These are phyloP conservation scores for Porphyridium purpureum DNA, from an alignment of 23 red algal genomes.

Conservation along the genomic window DNA sequence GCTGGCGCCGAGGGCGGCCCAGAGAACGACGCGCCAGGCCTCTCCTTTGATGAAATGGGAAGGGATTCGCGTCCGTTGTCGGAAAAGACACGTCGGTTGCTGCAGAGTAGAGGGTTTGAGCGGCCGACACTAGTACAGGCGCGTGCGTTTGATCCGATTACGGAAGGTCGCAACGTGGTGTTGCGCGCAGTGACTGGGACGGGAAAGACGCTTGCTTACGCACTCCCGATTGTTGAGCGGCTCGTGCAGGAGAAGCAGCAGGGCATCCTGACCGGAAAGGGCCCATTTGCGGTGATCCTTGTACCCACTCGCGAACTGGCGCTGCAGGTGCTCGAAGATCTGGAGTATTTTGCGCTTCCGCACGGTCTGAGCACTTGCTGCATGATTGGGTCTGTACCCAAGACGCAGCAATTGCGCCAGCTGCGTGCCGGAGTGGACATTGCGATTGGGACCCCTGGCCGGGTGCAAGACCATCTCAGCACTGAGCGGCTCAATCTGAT, in stretches of 20 bases:
- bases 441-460: slow-evolving; percentile 51
- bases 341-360: slow-evolving; percentile 37
- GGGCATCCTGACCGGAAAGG: slow-evolving; percentile 15
- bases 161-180: no score
- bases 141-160: no score
- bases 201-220: slow-evolving; percentile 77
- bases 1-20: no score
- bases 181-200: no score
- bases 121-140: no score
- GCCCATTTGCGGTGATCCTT: slow-evolving; percentile 43
- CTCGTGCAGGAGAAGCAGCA: slow-evolving; percentile 16
- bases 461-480: slow-evolving; percentile 72
- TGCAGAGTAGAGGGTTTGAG: no score
- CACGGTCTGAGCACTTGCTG: slow-evolving; percentile 34
- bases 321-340: slow-evolving; percentile 53
- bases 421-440: slow-evolving; percentile 32
- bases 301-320: slow-evolving; percentile 74
- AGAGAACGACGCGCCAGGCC: no score
- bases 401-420: slow-evolving; percentile 17
- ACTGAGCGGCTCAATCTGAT: slow-evolving; percentile 18
- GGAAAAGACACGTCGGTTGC: no score
- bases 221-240: slow-evolving; percentile 42
- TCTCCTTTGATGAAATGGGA: no score
- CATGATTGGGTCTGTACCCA: slow-evolving; percentile 73
- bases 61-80: no score